Evolutionary conservation across 1,139 yeast species (phyloP).

Genomic region (Blastobotrys indianensis): DNA sequence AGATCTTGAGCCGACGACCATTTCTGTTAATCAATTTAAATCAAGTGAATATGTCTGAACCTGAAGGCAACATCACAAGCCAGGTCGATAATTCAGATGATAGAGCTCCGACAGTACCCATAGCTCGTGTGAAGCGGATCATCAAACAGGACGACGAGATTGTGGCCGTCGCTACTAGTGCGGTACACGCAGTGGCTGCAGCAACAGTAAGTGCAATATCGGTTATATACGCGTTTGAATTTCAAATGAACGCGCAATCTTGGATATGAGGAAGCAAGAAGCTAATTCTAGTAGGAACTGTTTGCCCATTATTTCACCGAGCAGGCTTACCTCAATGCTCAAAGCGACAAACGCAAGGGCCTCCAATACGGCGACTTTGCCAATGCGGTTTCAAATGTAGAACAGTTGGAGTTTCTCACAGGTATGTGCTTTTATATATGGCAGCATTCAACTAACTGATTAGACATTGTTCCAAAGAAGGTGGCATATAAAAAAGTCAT

Average conservation of each 20-base stretch:
- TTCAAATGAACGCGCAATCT: not conserved
- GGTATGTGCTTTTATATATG: not conserved
- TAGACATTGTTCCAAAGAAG: slow-evolving; percentile 17
- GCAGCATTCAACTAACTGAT: not conserved
- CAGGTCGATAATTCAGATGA: not conserved
- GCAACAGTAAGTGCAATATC: slow-evolving; percentile 47
- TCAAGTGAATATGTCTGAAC: no score
- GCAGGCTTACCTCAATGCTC: slow-evolving; percentile 67
- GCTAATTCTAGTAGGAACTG: slow-evolving; percentile 41
- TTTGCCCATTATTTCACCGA: slow-evolving; percentile 76
- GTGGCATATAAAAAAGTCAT: slow-evolving; percentile 12
- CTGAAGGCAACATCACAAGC: no score
- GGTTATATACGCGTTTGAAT: not conserved
- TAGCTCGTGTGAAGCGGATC: slow-evolving; percentile 75
- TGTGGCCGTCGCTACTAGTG: slow-evolving; percentile 65
- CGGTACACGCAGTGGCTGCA: slow-evolving; percentile 76
- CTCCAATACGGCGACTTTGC: slow-evolving; percentile 71
- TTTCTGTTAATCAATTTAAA: no score
- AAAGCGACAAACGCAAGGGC: slow-evolving; percentile 64
- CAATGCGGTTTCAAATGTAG: slow-evolving; percentile 60
- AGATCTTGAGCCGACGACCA: no score
- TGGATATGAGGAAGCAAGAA: no score
- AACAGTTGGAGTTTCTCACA: slow-evolving; percentile 59
- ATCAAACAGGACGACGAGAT: slow-evolving; percentile 85
- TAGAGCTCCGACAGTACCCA: slow-evolving; percentile 43